Evolutionary conservation across 495 filamentous ascomycete genomes (phyloP).

Genomic region (Podospora conica): DNA sequence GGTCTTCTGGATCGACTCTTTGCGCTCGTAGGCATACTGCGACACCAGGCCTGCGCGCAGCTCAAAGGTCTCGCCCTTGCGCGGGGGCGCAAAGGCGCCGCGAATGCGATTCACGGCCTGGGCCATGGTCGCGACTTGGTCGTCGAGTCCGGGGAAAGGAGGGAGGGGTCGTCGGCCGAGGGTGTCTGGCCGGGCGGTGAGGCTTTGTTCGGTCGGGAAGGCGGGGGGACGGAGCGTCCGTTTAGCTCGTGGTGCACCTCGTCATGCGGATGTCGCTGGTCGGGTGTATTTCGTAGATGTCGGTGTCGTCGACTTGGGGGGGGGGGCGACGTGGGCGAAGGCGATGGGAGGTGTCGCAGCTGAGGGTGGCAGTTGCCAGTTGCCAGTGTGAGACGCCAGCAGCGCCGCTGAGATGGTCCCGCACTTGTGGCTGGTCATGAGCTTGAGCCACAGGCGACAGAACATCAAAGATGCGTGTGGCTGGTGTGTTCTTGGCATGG

Average conservation of each 20-base stretch:
- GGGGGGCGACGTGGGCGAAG: not conserved
- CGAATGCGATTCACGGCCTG: slow-evolving; percentile 90
- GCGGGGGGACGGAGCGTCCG: not conserved
- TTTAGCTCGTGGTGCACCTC: not conserved
- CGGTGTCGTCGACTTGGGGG: not conserved
- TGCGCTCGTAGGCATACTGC: slow-evolving; percentile 98
- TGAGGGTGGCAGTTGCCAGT: not conserved
- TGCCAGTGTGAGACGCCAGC: not conserved
- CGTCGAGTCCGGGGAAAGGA: not conserved
- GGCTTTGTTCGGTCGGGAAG: not conserved
- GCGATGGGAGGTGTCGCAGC: not conserved
- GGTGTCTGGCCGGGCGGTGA: slow-evolving; percentile 5
- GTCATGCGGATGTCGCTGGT: not conserved
- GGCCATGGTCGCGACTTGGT: slow-evolving; percentile 42
- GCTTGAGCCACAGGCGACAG: slow-evolving; percentile 19
- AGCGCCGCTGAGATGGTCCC: not conserved
- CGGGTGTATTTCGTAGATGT: not conserved
- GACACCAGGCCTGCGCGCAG: slow-evolving; percentile 94
- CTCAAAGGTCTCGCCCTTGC: slow-evolving; percentile 98
- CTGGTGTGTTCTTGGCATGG: not conserved
- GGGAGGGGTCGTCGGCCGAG: not conserved
- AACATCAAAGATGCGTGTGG: not conserved
- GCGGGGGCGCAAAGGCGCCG: slow-evolving; percentile 81
- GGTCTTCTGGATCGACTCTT: slow-evolving; percentile 98
- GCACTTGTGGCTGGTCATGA: slow-evolving; percentile 16